Conservation (phyloP, 23 red algal species). For the Agarophyton chilense region DNA sequence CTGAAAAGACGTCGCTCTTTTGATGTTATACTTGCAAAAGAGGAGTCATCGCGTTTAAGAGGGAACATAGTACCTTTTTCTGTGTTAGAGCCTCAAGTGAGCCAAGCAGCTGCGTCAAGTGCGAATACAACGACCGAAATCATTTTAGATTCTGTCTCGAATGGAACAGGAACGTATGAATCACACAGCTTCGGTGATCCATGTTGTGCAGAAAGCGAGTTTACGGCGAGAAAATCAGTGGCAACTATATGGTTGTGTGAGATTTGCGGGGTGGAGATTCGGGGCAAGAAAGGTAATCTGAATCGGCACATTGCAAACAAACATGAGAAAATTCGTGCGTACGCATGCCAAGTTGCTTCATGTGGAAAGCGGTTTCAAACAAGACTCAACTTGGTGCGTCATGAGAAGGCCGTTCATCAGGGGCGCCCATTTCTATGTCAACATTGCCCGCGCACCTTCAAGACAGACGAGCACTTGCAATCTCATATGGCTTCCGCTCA, state of each 20-base stretch:
- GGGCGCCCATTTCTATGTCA: slow-evolving; percentile 45
- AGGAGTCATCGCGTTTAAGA: background rate
- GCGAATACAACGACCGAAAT: background rate
- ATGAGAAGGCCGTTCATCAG: slow-evolving; percentile 63
- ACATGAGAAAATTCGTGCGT: slow-evolving; percentile 65
- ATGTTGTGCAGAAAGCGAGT: background rate
- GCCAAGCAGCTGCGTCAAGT: background rate
- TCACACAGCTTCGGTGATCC: background rate
- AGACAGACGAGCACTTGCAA: slow-evolving; percentile 17
- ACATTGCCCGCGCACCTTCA: slow-evolving; percentile 42
- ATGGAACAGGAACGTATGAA: background rate
- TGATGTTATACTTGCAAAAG: background rate
- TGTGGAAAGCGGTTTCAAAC: slow-evolving; percentile 62
- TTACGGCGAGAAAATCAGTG: background rate
- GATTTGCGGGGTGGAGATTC: slow-evolving; percentile 47
- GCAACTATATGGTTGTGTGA: slow-evolving; percentile 49
- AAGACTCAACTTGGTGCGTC: slow-evolving; percentile 56
- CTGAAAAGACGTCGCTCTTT: background rate
- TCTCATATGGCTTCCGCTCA: slow-evolving; percentile 39
- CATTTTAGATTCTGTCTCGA: background rate
- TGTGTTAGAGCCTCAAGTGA: background rate
- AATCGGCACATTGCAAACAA: slow-evolving; percentile 71
- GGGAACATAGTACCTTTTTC: background rate
- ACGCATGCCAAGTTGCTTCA: slow-evolving; percentile 21
- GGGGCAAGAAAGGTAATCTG: slow-evolving; percentile 64